Percentiles rank a stretch among this genome's conserved stretches.
Conservation (phyloP, 108 stramenopile genomes). For the Nannochloropsis oceanica region DNA sequence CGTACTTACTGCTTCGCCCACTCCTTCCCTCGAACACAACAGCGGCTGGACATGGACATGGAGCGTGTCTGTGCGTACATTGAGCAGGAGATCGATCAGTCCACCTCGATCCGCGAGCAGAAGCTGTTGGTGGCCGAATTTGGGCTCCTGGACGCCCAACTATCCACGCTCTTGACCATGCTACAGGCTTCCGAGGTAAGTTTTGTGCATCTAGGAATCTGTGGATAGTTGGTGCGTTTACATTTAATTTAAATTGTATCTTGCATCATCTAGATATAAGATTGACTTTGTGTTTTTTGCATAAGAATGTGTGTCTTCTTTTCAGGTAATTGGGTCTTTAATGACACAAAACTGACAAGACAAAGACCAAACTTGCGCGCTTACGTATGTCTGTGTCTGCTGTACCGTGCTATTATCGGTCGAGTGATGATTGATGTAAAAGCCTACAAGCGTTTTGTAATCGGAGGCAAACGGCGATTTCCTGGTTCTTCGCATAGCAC, state of each 20-base stretch:
- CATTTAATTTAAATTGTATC: background rate
- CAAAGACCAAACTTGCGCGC: too few relatives aligned
- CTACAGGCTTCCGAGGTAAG: background rate
- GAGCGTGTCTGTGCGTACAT: slow-evolving; percentile 78
- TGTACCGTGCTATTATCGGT: too few relatives aligned
- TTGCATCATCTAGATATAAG: too few relatives aligned
- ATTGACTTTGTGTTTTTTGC: background rate
- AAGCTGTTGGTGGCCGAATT: slow-evolving; percentile 87
- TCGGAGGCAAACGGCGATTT: too few relatives aligned
- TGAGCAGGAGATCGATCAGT: slow-evolving; percentile 58
- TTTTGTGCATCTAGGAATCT: background rate
- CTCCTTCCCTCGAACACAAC: background rate
- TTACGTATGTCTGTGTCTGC: too few relatives aligned
- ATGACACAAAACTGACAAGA: too few relatives aligned
- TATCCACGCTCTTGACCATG: slow-evolving; percentile 32
- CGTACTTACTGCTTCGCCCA: too few relatives aligned
- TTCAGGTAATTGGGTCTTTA: too few relatives aligned
- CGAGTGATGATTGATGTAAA: too few relatives aligned
- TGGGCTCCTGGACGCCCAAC: slow-evolving; percentile 75
- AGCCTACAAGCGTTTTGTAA: too few relatives aligned
- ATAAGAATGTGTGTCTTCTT: too few relatives aligned
- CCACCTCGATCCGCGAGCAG: slow-evolving; percentile 45
- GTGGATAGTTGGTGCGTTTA: background rate
- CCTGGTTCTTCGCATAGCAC: too few relatives aligned
- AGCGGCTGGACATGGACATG: slow-evolving; percentile 45